Evolutionary conservation across 2,329 filamentous ascomycete genomes (phyloP), one percentile per base, ranked within the genome.

Genomic region (Acrocalymma vagum): DNA sequence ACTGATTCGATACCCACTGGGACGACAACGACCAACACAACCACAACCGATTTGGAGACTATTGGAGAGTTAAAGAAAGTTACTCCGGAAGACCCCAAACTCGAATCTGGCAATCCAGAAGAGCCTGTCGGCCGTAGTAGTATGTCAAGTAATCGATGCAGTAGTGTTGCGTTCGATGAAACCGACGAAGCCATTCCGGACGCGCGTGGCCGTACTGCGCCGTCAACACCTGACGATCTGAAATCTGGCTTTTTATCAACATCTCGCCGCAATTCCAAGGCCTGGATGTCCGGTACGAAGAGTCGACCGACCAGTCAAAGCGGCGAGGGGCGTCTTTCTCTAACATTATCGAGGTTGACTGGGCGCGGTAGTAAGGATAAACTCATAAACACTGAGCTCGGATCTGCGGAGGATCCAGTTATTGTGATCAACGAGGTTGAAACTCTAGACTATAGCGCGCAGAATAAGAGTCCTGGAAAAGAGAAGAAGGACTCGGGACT

Each of bases 211-310:
- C 58, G 61, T 14, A 66, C 65, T 3, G 58, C 55, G 21, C 68
- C 74, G 1, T 56, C 69, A 3, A 78, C 75, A 2, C 75, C 76
- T 2, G 75, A 76, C 16, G 75, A 78, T 21, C 62, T 69, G 6
- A 64, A 62, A 33, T 23, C 45, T 6, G 53, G 57, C 13, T 69
- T 70, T 35, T 37, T 69, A 14, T 63, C 62, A 21, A 45, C 57
- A 7, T 67, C 64, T 11, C 53, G 63, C n/a, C 65, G 65, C 11
- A 53, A 60, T 17, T 69, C 63, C 9, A 62, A 62, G 21, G 59
- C 52, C 18, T 64, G 55, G 57, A 51, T 65, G 25, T 45, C 50
- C 9, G 66, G 62, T 14, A 64, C 55, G 31, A 73, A 70, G 45
- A 73, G 69, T 38, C 65, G 74, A 6, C 72, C 75, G 3, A 67